Conservation (phyloP, 208 protist species). For the Leishmania braziliensis region DNA sequence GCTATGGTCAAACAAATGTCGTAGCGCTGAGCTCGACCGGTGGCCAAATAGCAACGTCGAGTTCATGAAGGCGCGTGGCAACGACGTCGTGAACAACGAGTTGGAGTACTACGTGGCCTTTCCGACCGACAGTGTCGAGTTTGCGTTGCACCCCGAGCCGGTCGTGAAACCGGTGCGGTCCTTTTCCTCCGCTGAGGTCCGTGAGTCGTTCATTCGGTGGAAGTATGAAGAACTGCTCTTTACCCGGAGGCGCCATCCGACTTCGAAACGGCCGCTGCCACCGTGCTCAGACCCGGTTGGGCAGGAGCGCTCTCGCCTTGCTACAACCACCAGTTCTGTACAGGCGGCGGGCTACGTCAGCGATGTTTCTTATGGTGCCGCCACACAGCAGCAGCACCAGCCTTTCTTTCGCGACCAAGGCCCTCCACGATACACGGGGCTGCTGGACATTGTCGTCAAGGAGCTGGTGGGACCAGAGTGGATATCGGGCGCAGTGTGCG, state of each 20-base stretch:
- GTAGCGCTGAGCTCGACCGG: slow-evolving; percentile 63
- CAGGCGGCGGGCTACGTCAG: slow-evolving; percentile 7
- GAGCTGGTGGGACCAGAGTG: slow-evolving; percentile 47
- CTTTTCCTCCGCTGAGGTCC: slow-evolving; percentile 39
- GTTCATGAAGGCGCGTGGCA: slow-evolving; percentile 68
- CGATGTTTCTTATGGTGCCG: neutral
- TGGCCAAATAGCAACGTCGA: slow-evolving; percentile 53
- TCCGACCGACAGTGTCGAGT: slow-evolving; percentile 34
- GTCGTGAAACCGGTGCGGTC: slow-evolving; percentile 41
- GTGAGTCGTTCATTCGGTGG: slow-evolving; percentile 57
- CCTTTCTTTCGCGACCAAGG: slow-evolving; percentile 27
- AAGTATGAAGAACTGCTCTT: slow-evolving; percentile 73
- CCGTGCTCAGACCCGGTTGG: slow-evolving; percentile 30
- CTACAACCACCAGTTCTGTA: neutral
- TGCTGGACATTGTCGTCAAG: slow-evolving; percentile 59
- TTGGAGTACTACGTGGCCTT: slow-evolving; percentile 61
- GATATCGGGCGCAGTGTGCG: slow-evolving; percentile 41
- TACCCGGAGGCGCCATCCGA: slow-evolving; percentile 35
- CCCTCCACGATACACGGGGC: slow-evolving; percentile 55
- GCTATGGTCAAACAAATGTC: slow-evolving; percentile 74
- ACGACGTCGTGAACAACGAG: slow-evolving; percentile 58
- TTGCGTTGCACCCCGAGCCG: slow-evolving; percentile 18
- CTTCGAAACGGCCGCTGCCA: slow-evolving; percentile 5
- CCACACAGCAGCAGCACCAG: slow-evolving; percentile 7
- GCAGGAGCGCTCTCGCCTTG: slow-evolving; percentile 14